phyloP scores from a whole-genome alignment of 1,284 basidiomycete genomes.

The Polyporus tsugae region DNA sequence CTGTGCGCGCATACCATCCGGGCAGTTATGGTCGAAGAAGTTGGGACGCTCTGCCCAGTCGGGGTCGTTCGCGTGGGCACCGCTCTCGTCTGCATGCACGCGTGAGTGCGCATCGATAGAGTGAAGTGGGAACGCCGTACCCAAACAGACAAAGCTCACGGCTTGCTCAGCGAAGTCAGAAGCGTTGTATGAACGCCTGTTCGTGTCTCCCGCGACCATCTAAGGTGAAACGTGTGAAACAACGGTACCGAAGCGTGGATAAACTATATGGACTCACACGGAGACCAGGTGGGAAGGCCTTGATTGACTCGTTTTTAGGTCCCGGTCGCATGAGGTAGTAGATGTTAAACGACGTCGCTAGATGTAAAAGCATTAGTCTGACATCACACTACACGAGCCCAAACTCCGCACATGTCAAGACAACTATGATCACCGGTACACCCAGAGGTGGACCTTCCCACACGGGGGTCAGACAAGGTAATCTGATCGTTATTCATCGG shows the following conservation, averaged over 20 bases:
- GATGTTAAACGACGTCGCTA: conserved; percentile 35
- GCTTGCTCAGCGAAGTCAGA: conserved; percentile 48
- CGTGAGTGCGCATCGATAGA: neutral
- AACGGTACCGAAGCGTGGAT: neutral
- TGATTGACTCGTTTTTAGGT: conserved; percentile 32
- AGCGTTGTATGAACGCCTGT: conserved; percentile 44
- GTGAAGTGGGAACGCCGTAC: conserved; percentile 23
- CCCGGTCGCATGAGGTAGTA: conserved; percentile 39
- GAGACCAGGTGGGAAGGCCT: conserved; percentile 41
- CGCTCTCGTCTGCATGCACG: conserved; percentile 41
- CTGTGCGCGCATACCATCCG: conserved; percentile 50
- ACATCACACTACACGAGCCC: neutral
- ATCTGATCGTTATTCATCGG: neutral
- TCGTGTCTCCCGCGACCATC: conserved; percentile 51
- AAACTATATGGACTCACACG: conserved; percentile 23
- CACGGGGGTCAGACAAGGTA: conserved; percentile 4
- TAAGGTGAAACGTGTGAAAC: conserved; percentile 34
- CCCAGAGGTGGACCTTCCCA: neutral
- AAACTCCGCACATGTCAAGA: neutral
- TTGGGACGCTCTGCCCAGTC: conserved; percentile 38
- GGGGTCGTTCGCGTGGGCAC: conserved; percentile 35
- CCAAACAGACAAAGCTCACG: conserved; percentile 50
- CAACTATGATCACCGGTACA: neutral
- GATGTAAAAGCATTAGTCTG: conserved; percentile 10
- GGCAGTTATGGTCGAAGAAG: conserved; percentile 44